These are phyloP conservation scores for Macrolepiota fuliginosa DNA, from an alignment of 768 basidiomycete species.

Conservation along the genomic window DNA sequence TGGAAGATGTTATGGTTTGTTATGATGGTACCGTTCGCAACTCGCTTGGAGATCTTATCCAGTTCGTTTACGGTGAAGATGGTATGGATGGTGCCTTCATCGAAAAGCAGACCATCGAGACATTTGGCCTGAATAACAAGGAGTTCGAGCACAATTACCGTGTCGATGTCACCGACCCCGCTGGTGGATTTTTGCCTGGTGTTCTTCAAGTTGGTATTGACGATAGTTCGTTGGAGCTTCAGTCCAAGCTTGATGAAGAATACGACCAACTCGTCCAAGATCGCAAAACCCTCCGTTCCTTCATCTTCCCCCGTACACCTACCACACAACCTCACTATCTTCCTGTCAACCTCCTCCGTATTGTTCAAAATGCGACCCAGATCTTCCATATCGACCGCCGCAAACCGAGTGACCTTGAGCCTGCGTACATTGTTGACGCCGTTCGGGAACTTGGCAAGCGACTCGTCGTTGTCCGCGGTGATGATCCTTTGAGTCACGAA, in stretches of 20 bases:
- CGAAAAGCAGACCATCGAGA: slow-evolving; percentile 92
- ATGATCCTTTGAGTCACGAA: slow-evolving; percentile 69
- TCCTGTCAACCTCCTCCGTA: slow-evolving; percentile 93
- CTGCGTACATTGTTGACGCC: slow-evolving; percentile 79
- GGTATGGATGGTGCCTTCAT: slow-evolving; percentile 99
- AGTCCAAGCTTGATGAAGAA: slow-evolving; percentile 77
- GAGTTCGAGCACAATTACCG: slow-evolving; percentile 91
- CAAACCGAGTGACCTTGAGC: slow-evolving; percentile 90
- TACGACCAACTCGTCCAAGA: slow-evolving; percentile 64
- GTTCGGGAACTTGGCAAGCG: slow-evolving; percentile 74
- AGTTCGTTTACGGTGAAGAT: slow-evolving; percentile 97
- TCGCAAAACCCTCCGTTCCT: slow-evolving; percentile 72
- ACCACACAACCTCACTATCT: slow-evolving; percentile 78
- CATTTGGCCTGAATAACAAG: slow-evolving; percentile 75
- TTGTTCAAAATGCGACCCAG: slow-evolving; percentile 92
- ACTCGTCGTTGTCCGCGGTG: slow-evolving; percentile 85
- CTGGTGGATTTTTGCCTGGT: slow-evolving; percentile 75
- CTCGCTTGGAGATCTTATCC: slow-evolving; percentile 92
- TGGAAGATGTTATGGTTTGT: slow-evolving; percentile 96
- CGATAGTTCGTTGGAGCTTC: slow-evolving; percentile 78
- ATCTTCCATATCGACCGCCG: slow-evolving; percentile 97
- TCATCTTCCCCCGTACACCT: slow-evolving; percentile 79
- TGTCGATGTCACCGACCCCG: slow-evolving; percentile 89
- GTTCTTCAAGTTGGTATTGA: slow-evolving; percentile 87
- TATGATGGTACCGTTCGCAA: slow-evolving; percentile 99